A percentile compares a stretch with the other conserved stretches of the same genome.
Conservation (phyloP, 2,329 filamentous ascomycete species). For the Aspergillus fijiensis region DNA sequence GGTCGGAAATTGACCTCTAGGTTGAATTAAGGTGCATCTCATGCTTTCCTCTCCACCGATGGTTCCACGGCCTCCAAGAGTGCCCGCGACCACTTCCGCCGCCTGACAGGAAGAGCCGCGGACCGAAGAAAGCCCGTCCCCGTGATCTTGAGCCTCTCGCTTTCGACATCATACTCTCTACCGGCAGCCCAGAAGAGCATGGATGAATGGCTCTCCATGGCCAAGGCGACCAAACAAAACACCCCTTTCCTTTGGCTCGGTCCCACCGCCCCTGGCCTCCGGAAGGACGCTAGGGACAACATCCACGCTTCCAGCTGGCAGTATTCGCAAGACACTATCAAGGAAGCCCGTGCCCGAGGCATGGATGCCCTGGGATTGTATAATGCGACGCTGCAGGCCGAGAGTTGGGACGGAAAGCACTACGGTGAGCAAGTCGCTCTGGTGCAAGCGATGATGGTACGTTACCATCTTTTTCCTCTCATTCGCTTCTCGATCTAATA, state of each 20-base stretch:
- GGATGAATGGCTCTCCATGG: slow-evolving; percentile 42
- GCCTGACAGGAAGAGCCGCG: slow-evolving; percentile 28
- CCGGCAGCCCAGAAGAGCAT: slow-evolving; percentile 34
- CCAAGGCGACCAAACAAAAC: slow-evolving; percentile 36
- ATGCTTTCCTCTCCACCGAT: slow-evolving; percentile 37
- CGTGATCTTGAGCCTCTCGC: slow-evolving; percentile 41
- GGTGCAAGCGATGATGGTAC: slow-evolving; percentile 48
- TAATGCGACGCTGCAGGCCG: slow-evolving; percentile 45
- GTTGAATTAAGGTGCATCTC: slow-evolving; percentile 32
- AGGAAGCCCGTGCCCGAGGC: slow-evolving; percentile 34
- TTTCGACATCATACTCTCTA: slow-evolving; percentile 32
- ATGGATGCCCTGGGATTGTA: slow-evolving; percentile 46
- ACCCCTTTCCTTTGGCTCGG: slow-evolving; percentile 47
- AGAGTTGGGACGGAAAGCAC: slow-evolving; percentile 38
- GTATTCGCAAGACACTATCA: slow-evolving; percentile 37
- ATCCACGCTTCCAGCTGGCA: slow-evolving; percentile 40
- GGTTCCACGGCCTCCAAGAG: slow-evolving; percentile 31
- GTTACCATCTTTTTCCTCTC: slow-evolving; percentile 8
- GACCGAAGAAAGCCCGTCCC: slow-evolving; percentile 41
- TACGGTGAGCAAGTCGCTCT: slow-evolving; percentile 44
- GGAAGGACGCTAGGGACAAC: slow-evolving; percentile 30
- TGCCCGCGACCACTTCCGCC: slow-evolving; percentile 32
- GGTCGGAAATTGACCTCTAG: background rate
- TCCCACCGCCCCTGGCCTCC: slow-evolving; percentile 40
- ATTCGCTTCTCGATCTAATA: slow-evolving; percentile 4